phyloP scores from a whole-genome alignment of 176 grass and related monocot genomes.

The Phragmites australis region DNA sequence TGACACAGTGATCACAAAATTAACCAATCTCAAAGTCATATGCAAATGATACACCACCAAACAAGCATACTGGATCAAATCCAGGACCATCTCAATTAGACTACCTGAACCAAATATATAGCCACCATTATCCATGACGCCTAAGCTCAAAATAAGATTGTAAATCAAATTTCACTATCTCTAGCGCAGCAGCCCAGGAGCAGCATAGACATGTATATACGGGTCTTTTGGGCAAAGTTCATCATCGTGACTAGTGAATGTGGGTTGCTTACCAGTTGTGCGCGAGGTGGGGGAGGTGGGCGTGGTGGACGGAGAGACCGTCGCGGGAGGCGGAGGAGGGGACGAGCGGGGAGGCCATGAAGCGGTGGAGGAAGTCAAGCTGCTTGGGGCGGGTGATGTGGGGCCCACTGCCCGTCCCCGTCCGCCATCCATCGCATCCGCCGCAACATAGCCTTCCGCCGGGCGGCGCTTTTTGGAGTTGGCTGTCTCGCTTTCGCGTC shows the following conservation, averaged over 20 bases:
- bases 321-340: constrained; percentile 51
- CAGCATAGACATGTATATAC: too few species aligned
- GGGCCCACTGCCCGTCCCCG: constrained; percentile 62
- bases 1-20: background rate
- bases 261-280: constrained; percentile 57
- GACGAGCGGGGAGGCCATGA: constrained; percentile 86
- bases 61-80: background rate
- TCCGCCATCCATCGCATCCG: constrained; percentile 74
- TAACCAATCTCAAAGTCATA: background rate
- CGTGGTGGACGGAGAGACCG: constrained; percentile 83
- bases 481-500: constrained; percentile 20
- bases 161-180: background rate
- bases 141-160: background rate
- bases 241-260: background rate
- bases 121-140: too few species aligned
- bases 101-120: too few species aligned
- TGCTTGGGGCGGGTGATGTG: constrained; percentile 90
- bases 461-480: background rate
- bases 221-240: background rate
- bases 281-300: constrained; percentile 56
- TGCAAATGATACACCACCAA: too few species aligned
- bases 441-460: constrained; percentile 52
- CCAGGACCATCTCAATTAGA: background rate
- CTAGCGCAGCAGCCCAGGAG: background rate
- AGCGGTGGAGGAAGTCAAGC: constrained; percentile 96